Conservation (phyloP, 345 rosid species). For the Arabidopsis suecica region DNA sequence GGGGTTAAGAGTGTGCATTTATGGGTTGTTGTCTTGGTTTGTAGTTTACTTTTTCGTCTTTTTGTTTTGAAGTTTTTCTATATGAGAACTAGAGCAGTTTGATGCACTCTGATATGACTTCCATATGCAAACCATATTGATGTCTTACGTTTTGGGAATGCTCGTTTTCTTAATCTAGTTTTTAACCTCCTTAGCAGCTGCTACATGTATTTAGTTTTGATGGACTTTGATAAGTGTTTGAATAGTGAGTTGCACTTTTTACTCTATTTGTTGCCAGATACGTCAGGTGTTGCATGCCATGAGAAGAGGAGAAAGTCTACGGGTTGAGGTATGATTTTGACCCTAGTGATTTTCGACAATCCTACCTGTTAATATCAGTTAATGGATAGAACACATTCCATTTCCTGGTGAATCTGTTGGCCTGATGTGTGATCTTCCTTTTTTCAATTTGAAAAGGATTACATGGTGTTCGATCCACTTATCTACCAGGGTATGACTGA, state of each 20-base stretch:
- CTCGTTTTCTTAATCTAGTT: neutral
- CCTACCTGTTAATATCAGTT: slow-evolving; percentile 29
- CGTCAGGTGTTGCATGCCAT: slow-evolving; percentile 82
- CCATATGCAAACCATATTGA: slow-evolving; percentile 1
- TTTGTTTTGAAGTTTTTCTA: neutral
- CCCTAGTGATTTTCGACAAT: slow-evolving; percentile 10
- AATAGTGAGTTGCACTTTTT: slow-evolving; percentile 30
- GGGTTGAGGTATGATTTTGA: slow-evolving; percentile 66
- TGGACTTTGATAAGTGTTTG: neutral
- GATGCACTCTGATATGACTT: slow-evolving; percentile 19
- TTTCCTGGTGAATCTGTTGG: slow-evolving; percentile 24
- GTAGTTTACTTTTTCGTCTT: slow-evolving; percentile 1
- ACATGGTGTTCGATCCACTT: slow-evolving; percentile 79
- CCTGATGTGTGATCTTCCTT: slow-evolving; percentile 7
- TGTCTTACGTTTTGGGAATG: slow-evolving; percentile 14
- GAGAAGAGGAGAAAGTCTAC: slow-evolving; percentile 78
- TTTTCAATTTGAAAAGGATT: slow-evolving; percentile 60
- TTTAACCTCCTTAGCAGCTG: slow-evolving; percentile 11
- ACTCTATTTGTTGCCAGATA: slow-evolving; percentile 59
- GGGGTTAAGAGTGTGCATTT: neutral
- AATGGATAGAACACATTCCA: slow-evolving; percentile 11
- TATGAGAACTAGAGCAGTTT: neutral
- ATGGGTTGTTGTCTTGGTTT: neutral
- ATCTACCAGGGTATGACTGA: slow-evolving; percentile 72
- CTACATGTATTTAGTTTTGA: neutral